Base-by-base conservation (phyloP, 1,139 yeast species). In the Saccharomyces hybrid region DNA sequence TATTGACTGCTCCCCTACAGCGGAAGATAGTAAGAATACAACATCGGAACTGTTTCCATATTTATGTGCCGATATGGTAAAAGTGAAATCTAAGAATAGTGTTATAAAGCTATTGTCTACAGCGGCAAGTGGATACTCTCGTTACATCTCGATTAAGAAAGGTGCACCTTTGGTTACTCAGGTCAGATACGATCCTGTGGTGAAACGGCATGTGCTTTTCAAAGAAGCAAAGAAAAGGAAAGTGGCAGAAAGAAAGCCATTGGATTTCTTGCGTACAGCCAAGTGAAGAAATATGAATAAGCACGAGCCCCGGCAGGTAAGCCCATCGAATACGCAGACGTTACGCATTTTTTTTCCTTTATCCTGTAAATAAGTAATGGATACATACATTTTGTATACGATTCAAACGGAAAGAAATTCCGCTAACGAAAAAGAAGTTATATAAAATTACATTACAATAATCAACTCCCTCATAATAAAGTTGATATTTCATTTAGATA, bases 161-260 rank as follows among this genome's bases (percentile, higher is more conserved):
- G 83, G 87, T 51, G 82, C 95, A 5, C 88, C 88, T 50, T 76
- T 81, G 56, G 84, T 91, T 60, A 83, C 83, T 53, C 93, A 89
- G 70, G 86, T 91, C 50, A 80, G 95, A 66, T 93, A 93, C 69
- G 99, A 93, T 69, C 98, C 98, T 5, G 58, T 66, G 55, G 89
- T 82, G 13, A 78, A 82, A 66, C 78, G 87, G 60, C 97, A 90
- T 73, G 96, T 95, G 54, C 77, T 93, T 60, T 93, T 93, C 75
- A 82, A 83, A 31, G 99, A 93, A 71, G 82, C 86, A 55, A 87
- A 88, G 71, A 89, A 88, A 78, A 82, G 99, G 72, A 83, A 83
- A 66, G 82, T 86, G 46, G 85, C 89, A 5, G 90, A 83, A 62
- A 69, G 73, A 50, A 79, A 78, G 52, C 82, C 87, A 38, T 71